phyloP scores from a whole-genome alignment of 2,329 filamentous ascomycete genomes.

The Aspergillus aculeatus region DNA sequence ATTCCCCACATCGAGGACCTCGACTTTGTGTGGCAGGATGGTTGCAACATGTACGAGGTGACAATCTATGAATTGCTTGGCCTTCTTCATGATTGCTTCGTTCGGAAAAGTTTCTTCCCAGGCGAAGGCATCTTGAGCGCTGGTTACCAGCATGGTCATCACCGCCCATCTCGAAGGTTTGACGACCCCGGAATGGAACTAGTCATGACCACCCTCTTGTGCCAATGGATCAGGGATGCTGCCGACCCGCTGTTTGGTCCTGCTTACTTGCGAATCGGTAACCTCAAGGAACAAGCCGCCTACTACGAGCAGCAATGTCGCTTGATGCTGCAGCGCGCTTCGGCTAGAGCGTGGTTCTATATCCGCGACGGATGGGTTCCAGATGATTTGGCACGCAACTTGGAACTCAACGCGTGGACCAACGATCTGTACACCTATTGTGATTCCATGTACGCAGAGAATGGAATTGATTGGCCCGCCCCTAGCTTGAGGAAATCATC shows the following conservation, averaged over 20 bases:
- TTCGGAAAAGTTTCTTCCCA: constrained; percentile 15
- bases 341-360: constrained; percentile 31
- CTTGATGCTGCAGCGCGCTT: constrained; percentile 26
- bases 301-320: constrained; percentile 26
- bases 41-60: constrained; percentile 24
- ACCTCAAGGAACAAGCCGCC: constrained; percentile 14
- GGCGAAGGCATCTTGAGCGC: constrained; percentile 27
- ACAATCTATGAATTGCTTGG: constrained; percentile 22
- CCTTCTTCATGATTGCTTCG: constrained; percentile 23
- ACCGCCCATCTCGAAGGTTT: constrained; percentile 11
- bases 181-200: constrained; percentile 34
- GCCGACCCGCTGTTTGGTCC: constrained; percentile 22
- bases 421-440: constrained; percentile 25
- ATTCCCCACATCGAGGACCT: constrained; percentile 26
- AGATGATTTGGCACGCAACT: constrained; percentile 14
- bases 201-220: constrained; percentile 29
- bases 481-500: constrained; percentile 23
- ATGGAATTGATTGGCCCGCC: constrained; percentile 15
- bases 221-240: constrained; percentile 32
- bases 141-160: constrained; percentile 12
- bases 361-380: constrained; percentile 18
- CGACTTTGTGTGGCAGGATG: constrained; percentile 28
- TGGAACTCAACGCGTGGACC: constrained; percentile 18
- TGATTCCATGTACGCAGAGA: constrained; percentile 17
- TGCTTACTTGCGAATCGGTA: constrained; percentile 1